Conservation (phyloP, 225 moss, liverwort and hornwort genomes). For the Bryum argenteum region DNA sequence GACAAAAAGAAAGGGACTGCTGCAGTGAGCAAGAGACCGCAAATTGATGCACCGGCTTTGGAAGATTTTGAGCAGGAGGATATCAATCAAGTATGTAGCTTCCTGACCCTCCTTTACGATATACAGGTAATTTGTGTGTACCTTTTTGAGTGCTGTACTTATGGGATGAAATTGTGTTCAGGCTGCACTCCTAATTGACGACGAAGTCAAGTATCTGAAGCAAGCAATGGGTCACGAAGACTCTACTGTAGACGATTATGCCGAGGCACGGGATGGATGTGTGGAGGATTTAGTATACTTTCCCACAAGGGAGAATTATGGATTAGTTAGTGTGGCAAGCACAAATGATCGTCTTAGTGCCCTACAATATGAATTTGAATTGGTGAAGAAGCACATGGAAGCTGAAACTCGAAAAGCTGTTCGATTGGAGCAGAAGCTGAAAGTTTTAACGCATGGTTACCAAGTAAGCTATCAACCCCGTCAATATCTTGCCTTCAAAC, state of each 20-base stretch:
- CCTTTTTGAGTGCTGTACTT: constrained; percentile 16
- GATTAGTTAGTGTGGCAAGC: constrained; percentile 80
- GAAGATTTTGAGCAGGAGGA: constrained; percentile 67
- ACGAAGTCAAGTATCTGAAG: constrained; percentile 67
- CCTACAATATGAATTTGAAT: constrained; percentile 76
- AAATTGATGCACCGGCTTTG: constrained; percentile 42
- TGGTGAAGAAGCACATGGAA: constrained; percentile 90
- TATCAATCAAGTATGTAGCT: constrained; percentile 49
- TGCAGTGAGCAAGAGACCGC: constrained; percentile 41
- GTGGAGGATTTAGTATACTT: constrained; percentile 86
- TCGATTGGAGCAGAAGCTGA: constrained; percentile 83
- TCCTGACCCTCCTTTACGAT: not conserved
- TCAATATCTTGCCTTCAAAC: constrained; percentile 5
- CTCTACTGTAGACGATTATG: constrained; percentile 68
- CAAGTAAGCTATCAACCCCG: constrained; percentile 51
- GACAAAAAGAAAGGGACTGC: constrained; percentile 65
- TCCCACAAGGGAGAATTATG: constrained; percentile 71
- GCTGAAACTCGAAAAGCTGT: constrained; percentile 84
- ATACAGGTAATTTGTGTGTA: not conserved
- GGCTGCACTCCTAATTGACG: constrained; percentile 71
- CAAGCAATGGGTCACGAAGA: constrained; percentile 81
- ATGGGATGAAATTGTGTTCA: constrained; percentile 38
- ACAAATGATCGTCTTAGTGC: constrained; percentile 71
- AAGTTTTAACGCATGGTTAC: constrained; percentile 85
- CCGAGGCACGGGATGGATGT: constrained; percentile 83